Conservation (phyloP, 2,329 filamentous ascomycete species). For the Penicillium sp. region DNA sequence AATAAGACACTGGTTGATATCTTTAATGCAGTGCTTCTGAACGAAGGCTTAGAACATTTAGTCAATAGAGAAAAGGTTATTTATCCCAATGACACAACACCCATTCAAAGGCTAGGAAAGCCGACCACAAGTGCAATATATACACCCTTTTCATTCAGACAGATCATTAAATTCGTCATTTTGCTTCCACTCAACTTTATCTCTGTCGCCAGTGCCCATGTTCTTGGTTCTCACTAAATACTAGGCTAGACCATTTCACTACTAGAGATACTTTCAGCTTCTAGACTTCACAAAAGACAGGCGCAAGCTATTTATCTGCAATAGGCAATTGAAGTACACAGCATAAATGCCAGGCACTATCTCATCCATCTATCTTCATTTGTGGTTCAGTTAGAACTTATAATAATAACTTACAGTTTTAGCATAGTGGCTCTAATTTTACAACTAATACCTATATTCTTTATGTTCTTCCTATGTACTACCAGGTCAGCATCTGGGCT, state of each 20-base stretch:
- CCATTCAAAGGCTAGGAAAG: constrained; percentile 77
- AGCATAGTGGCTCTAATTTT: constrained; percentile 78
- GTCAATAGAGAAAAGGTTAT: constrained; percentile 63
- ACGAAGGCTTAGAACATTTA: constrained; percentile 66
- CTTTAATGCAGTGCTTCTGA: constrained; percentile 81
- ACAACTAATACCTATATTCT: constrained; percentile 82
- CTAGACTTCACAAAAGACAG: constrained; percentile 70
- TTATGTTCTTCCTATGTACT: constrained; percentile 86
- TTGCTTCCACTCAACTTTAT: constrained; percentile 83
- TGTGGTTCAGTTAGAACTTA: too few relatives aligned
- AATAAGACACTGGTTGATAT: constrained; percentile 75
- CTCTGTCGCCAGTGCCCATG: constrained; percentile 74
- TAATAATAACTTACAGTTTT: constrained; percentile 50
- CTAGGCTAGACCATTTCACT: constrained; percentile 79
- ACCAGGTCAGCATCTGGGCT: constrained; percentile 84
- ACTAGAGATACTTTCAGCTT: constrained; percentile 86
- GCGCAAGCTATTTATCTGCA: constrained; percentile 64
- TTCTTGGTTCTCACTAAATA: constrained; percentile 88
- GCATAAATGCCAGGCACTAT: constrained; percentile 52
- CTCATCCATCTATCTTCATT: too few relatives aligned
- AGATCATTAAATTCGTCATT: constrained; percentile 78
- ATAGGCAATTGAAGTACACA: constrained; percentile 74
- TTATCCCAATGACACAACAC: constrained; percentile 63
- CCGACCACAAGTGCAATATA: constrained; percentile 74
- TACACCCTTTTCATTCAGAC: constrained; percentile 83